Base-by-base conservation (phyloP, 257 asterid species). In the Forsythia suspensa region DNA sequence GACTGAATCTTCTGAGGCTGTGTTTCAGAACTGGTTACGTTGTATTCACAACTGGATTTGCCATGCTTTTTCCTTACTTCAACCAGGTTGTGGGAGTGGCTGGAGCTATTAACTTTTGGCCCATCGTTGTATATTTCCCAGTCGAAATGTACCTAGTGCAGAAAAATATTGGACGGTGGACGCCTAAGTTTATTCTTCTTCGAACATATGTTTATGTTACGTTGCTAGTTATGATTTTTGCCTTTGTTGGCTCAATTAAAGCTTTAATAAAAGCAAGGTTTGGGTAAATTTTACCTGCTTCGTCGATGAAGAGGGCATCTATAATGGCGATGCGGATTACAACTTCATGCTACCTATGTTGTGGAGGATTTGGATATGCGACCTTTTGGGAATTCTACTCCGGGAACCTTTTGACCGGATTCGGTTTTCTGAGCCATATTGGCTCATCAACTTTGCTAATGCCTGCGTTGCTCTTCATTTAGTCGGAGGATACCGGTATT, bases 331-430 rank as follows among this genome's bases (percentile, higher is more conserved):
- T 84, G 65, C 78, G 85, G 84, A 55, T 88, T 52, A 87, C 88
- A 73, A 87, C 96, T 37, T 86, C 87, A 85, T 92, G 91, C 85
- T 86, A 89, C 94, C 63, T 95, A n/a, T 86, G 90, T 81, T 92
- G 98, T 76, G 98, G 98, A 76, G 98, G 98, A 40, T 80, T 95
- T 24, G 98, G 98, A 18, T 95, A 95, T 80, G 98, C 94, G 18
- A 97, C 98, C 20, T n/a, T 95, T 95, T 42, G 98, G 98, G 20
- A 83, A 90, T 70, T 87, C 90, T 3, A 91, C 97, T 8, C 98
- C 97, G 98, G 98, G 63, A 91, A 95, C 72, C 85, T 95, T 81
- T 83, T 95, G 88, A 90, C 98, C 8, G 98, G 96, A 41, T 94
- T 94, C n/a, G 94, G 96, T 20, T 90, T 88, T 72, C 90, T 4